A percentile compares a stretch with the other conserved stretches of the same genome.
phyloP scores from a whole-genome alignment of 177 flowering plant genomes.

The Telopea speciosissima region DNA sequence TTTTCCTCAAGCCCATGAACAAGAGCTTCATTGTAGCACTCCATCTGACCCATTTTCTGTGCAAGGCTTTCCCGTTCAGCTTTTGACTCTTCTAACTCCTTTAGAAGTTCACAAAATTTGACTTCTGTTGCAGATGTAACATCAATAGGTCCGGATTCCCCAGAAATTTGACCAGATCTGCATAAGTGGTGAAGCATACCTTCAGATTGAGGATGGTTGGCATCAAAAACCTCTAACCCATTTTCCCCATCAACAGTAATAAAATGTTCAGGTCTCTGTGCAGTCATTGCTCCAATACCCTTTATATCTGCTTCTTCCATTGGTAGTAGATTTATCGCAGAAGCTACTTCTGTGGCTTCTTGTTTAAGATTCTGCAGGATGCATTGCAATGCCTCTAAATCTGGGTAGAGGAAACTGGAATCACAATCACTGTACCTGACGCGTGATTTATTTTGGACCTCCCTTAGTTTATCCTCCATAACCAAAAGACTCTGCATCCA shows the following conservation, averaged over 20 bases:
- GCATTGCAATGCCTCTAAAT: constrained; percentile 46
- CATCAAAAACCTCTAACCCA: constrained; percentile 20
- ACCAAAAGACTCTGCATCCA: constrained; percentile 48
- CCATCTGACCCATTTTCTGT: constrained; percentile 87
- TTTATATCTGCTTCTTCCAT: constrained; percentile 13
- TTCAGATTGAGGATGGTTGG: constrained; percentile 40
- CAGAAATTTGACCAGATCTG: constrained; percentile 31
- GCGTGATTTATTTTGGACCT: constrained; percentile 47
- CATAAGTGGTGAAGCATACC: constrained; percentile 30
- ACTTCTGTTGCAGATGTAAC: constrained; percentile 36
- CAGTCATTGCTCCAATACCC: constrained; percentile 17
- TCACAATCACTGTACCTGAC: constrained; percentile 40
- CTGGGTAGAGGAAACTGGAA: constrained; percentile 34
- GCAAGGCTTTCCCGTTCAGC: constrained; percentile 56
- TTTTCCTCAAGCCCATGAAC: constrained; percentile 88
- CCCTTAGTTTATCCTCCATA: constrained; percentile 58
- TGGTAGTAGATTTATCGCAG: constrained; percentile 12
- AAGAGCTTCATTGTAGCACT: constrained; percentile 86
- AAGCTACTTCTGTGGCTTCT: constrained; percentile 21
- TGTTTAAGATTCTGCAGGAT: constrained; percentile 49
- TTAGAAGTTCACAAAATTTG: constrained; percentile 51
- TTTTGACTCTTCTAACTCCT: constrained; percentile 76
- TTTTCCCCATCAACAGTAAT: constrained; percentile 12
- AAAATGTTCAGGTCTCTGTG: constrained; percentile 20
- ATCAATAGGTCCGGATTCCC: constrained; percentile 36